Conservation (phyloP, 164 flowering plant species). For the Aristolochia californica region DNA sequence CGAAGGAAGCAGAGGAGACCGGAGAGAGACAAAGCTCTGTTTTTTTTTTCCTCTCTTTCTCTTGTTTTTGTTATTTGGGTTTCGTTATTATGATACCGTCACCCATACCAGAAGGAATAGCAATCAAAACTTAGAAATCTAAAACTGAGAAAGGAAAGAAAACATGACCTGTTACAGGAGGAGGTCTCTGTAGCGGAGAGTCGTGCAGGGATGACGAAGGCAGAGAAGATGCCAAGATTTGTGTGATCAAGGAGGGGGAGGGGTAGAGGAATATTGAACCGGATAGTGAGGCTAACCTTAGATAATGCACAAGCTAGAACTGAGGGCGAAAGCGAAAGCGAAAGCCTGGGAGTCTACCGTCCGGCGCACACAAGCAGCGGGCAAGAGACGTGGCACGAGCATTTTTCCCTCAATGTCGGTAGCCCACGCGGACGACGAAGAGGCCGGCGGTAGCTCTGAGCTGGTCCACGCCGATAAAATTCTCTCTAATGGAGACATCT, state of each 20-base stretch:
- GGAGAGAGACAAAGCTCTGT: too few relatives aligned
- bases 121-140: too few relatives aligned
- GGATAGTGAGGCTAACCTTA: neutral
- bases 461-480: slow-evolving; percentile 35
- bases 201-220: neutral
- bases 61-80: too few relatives aligned
- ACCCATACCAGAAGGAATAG: too few relatives aligned
- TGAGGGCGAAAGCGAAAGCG: too few relatives aligned
- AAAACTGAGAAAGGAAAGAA: neutral
- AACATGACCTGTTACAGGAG: neutral
- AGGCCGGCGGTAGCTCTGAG: slow-evolving; percentile 14
- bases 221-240: neutral
- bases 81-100: too few relatives aligned
- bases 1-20: too few relatives aligned
- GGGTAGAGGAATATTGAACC: neutral
- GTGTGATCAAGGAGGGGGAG: neutral
- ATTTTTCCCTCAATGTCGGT: slow-evolving; percentile 15
- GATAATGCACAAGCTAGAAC: slow-evolving; percentile 8
- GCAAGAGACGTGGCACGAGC: neutral
- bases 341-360: slow-evolving; percentile 8
- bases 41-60: too few relatives aligned
- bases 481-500: slow-evolving; percentile 61
- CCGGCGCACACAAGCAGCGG: slow-evolving; percentile 1
- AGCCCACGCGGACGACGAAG: slow-evolving; percentile 45
- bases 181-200: neutral